Evolutionary conservation across 2,329 filamentous ascomycete genomes (phyloP).

Genomic region (Penicillium aurantiogriseum): DNA sequence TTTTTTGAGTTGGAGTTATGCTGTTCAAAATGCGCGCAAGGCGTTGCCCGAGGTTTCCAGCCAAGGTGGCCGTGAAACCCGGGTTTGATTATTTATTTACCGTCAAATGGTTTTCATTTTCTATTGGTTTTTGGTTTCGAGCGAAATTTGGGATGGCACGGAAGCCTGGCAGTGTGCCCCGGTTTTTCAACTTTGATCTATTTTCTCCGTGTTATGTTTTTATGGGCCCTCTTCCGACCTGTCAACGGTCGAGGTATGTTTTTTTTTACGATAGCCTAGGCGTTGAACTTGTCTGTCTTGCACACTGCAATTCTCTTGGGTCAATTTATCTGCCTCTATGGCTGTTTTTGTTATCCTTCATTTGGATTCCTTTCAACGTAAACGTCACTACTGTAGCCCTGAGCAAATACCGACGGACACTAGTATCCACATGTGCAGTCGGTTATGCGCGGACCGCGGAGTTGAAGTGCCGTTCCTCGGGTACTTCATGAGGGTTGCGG

Average conservation of each 20-base stretch:
- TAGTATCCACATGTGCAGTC: too few species aligned
- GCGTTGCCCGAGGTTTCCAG: conserved; percentile 1
- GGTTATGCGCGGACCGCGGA: too few species aligned
- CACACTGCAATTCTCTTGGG: background rate
- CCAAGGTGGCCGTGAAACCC: background rate
- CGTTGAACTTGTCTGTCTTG: background rate
- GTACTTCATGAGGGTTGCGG: too few species aligned
- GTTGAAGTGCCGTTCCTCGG: too few species aligned
- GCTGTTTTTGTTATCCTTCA: background rate
- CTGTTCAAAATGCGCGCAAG: background rate
- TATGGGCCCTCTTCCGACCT: background rate
- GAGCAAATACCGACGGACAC: too few species aligned
- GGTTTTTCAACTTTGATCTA: background rate
- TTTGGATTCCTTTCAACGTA: background rate
- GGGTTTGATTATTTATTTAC: background rate
- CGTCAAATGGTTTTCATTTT: background rate
- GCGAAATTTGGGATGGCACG: background rate
- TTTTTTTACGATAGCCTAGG: background rate
- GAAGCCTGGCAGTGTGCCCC: background rate
- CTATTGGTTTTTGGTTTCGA: background rate
- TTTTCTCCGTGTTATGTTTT: background rate
- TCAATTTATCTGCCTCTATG: conserved; percentile 1
- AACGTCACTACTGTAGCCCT: too few species aligned
- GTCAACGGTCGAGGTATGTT: background rate
- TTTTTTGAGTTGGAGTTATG: background rate